These are phyloP conservation scores for Immersiella caudata DNA, from an alignment of 495 filamentous ascomycete species.

Conservation along the genomic window DNA sequence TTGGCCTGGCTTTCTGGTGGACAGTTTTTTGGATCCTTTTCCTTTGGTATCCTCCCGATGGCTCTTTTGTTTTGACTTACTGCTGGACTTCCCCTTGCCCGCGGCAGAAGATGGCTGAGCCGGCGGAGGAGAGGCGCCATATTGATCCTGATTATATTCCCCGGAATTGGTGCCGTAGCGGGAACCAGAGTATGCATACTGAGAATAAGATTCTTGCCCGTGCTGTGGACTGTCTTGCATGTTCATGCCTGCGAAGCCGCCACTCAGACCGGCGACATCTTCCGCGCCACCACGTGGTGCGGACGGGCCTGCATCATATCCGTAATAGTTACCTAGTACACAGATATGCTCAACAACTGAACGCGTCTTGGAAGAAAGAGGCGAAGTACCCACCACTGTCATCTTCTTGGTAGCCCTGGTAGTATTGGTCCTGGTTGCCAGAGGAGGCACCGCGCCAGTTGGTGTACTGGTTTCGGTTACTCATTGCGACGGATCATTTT, in stretches of 20 bases:
- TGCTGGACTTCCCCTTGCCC: not conserved
- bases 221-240: not conserved
- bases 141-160: not conserved
- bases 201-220: not conserved
- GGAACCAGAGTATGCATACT: not conserved
- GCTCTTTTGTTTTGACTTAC: not conserved
- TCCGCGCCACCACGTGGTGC: not conserved
- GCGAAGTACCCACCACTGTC: not conserved
- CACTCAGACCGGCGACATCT: not conserved
- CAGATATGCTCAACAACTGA: conserved; percentile 4
- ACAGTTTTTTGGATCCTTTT: not conserved
- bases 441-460: not conserved
- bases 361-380: not conserved
- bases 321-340: not conserved
- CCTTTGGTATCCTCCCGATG: not conserved
- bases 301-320: not conserved
- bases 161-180: not conserved
- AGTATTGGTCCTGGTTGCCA: not conserved
- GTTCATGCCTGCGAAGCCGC: not conserved
- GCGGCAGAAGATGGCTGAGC: not conserved
- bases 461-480: conserved; percentile 14
- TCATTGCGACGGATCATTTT: conserved; percentile 30
- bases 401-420: not conserved
- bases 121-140: not conserved
- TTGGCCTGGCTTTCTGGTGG: not conserved